Percentiles rank a stretch among this genome's conserved stretches.
Conservation (phyloP, 768 basidiomycete species). For the Tricholoma matsutake region DNA sequence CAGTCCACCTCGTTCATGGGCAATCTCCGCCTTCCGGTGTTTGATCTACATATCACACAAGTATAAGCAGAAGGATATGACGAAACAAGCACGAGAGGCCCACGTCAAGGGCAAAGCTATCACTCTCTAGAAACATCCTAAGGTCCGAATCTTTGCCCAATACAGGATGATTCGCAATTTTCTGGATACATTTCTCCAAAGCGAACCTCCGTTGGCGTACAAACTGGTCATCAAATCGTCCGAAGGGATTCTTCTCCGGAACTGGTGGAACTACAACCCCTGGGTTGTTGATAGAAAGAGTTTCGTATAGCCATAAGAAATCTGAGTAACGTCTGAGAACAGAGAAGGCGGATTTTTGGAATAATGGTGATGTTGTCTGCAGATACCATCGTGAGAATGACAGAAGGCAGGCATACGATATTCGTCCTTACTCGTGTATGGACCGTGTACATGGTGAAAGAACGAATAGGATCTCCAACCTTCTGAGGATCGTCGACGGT, state of each 20-base stretch:
- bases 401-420: neutral
- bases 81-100: constrained; percentile 26
- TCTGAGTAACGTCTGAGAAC: constrained; percentile 97
- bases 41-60: constrained; percentile 62
- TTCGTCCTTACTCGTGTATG: constrained; percentile 66
- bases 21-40: constrained; percentile 74
- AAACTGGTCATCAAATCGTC: constrained; percentile 90
- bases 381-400: constrained; percentile 1
- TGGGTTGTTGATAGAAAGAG: constrained; percentile 85
- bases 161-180: constrained; percentile 90
- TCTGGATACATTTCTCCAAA: constrained; percentile 87
- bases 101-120: constrained; percentile 87
- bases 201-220: constrained; percentile 81
- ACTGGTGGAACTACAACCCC: constrained; percentile 96
- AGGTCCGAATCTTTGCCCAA: constrained; percentile 86
- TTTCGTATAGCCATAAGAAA: constrained; percentile 95
- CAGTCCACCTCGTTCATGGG: constrained; percentile 76
- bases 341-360: constrained; percentile 80
- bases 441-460: constrained; percentile 96
- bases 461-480: constrained; percentile 92
- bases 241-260: constrained; percentile 93
- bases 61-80: constrained; percentile 1
- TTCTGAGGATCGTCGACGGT: constrained; percentile 97
- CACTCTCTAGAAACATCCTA: constrained; percentile 88
- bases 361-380: constrained; percentile 84